Conservation (phyloP, 345 rosid species). For the Salix udensis region DNA sequence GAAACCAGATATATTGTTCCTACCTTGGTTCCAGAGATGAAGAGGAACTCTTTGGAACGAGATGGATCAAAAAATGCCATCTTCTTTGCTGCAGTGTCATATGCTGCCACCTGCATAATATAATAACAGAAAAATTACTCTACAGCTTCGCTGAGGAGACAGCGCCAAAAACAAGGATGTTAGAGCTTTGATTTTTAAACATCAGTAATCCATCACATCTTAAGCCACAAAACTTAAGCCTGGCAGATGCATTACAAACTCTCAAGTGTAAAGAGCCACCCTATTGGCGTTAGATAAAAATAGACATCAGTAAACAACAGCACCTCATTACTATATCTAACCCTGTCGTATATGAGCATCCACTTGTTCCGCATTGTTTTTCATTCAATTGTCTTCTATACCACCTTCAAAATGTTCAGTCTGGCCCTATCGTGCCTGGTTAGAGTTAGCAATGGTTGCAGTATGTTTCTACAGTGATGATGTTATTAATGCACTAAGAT, state of each 20-base stretch:
- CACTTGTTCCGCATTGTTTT: neutral
- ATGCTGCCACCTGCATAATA: conserved; percentile 80
- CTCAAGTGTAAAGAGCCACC: neutral
- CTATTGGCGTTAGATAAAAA: neutral
- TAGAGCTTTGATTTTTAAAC: neutral
- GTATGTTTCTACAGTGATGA: neutral
- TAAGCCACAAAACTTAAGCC: neutral
- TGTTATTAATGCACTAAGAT: neutral
- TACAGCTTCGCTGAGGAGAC: neutral
- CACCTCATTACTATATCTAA: neutral
- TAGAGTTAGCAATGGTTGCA: neutral
- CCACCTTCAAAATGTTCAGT: neutral
- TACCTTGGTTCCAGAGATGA: conserved; percentile 98
- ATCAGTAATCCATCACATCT: neutral
- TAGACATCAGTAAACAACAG: neutral
- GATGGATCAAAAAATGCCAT: conserved; percentile 95
- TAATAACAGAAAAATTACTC: neutral
- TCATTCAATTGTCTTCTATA: neutral
- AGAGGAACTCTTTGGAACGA: conserved; percentile 84
- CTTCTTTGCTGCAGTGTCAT: conserved; percentile 69
- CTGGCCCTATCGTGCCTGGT: neutral
- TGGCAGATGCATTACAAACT: neutral
- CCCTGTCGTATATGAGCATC: neutral
- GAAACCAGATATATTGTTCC: neutral
- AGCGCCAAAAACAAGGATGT: neutral